phyloP scores from a whole-genome alignment of 345 rosid species.

The Populus alba region DNA sequence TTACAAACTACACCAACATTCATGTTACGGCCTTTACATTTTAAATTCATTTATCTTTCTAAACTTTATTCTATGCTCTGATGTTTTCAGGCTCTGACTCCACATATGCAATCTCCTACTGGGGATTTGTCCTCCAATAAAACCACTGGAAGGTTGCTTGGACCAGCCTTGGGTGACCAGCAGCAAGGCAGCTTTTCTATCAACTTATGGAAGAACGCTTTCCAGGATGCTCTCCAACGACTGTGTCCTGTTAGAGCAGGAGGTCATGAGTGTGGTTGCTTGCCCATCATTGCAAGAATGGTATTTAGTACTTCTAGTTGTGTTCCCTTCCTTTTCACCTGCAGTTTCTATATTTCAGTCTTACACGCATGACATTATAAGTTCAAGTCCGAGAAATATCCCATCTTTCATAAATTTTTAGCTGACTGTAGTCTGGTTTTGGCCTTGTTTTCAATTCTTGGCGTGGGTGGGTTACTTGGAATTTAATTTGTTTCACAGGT shows the following conservation, averaged over 20 bases:
- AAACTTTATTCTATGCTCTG: background rate
- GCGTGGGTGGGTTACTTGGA: conserved; percentile 3
- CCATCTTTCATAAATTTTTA: background rate
- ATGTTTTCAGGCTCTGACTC: conserved; percentile 67
- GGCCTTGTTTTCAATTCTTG: conserved; percentile 3
- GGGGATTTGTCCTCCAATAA: conserved; percentile 40
- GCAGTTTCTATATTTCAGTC: conserved; percentile 4
- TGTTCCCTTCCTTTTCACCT: conserved; percentile 7
- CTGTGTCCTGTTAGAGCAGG: conserved; percentile 89
- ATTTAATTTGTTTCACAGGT: conserved; percentile 44
- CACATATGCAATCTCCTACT: conserved; percentile 78
- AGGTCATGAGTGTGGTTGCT: conserved; percentile 92
- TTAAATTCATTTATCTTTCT: background rate
- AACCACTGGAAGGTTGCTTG: conserved; percentile 49
- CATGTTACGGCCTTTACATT: background rate
- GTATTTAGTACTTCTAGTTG: conserved; percentile 34
- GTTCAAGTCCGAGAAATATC: background rate
- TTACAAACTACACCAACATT: background rate
- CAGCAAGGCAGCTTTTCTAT: conserved; percentile 79
- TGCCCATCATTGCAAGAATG: conserved; percentile 68
- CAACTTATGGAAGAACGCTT: conserved; percentile 74
- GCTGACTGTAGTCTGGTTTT: background rate
- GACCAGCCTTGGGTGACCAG: conserved; percentile 73
- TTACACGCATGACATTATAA: background rate
- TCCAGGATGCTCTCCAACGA: conserved; percentile 66